A percentile compares a stretch with the other conserved stretches of the same genome.
phyloP scores from a whole-genome alignment of 345 rosid genomes.

The Boechera retrofracta region DNA sequence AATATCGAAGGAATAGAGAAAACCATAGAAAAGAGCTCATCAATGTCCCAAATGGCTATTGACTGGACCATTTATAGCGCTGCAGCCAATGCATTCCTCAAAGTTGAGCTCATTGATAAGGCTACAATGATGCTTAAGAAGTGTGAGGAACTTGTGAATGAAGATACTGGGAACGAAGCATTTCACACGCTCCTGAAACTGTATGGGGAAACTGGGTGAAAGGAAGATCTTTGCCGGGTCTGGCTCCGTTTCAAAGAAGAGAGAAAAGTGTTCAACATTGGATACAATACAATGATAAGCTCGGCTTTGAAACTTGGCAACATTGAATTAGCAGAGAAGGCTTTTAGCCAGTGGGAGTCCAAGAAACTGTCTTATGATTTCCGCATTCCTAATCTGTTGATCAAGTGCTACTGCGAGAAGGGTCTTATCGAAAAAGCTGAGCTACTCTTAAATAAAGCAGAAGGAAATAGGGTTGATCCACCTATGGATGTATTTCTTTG shows the following conservation, averaged over 20 bases:
- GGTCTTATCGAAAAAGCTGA: background rate
- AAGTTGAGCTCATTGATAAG: background rate
- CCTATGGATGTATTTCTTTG: background rate
- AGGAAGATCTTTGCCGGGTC: background rate
- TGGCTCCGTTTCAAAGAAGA: background rate
- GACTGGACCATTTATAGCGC: conserved; percentile 14
- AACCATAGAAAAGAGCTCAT: background rate
- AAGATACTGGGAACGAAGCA: background rate
- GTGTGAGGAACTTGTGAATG: background rate
- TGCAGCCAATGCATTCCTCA: conserved; percentile 6
- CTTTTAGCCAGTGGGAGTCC: background rate
- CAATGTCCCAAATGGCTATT: background rate
- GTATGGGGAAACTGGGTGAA: background rate
- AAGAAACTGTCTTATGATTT: conserved; percentile 13
- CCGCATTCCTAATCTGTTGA: conserved; percentile 9
- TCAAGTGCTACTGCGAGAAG: background rate
- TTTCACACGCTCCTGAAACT: conserved; percentile 7
- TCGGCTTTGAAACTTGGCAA: background rate
- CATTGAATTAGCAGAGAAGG: conserved; percentile 1
- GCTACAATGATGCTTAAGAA: conserved; percentile 9
- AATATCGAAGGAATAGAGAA: background rate
- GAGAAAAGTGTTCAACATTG: conserved; percentile 3
- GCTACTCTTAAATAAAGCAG: background rate
- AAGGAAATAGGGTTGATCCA: background rate
- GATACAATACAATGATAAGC: background rate